A percentile compares a stretch with the other conserved stretches of the same genome.
These are phyloP conservation scores for Stephanodiscus minutulus DNA, from an alignment of 108 stramenopile species.

Conservation along the genomic window DNA sequence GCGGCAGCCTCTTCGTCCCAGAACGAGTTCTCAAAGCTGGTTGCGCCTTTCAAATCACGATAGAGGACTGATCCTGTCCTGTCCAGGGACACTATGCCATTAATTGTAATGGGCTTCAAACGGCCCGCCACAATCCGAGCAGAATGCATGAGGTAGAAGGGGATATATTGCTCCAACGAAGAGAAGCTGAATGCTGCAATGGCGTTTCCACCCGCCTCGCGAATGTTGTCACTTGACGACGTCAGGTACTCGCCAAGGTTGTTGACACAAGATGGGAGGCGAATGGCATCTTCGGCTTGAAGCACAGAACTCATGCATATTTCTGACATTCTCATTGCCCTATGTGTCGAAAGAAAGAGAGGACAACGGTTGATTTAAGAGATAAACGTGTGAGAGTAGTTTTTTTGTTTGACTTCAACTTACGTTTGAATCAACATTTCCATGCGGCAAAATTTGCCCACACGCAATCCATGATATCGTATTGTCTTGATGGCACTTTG, in stretches of 20 bases:
- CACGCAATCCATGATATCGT: conserved; percentile 69
- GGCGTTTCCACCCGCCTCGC: conserved; percentile 86
- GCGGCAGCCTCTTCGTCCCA: conserved; percentile 88
- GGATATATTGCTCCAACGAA: conserved; percentile 86
- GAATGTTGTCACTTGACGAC: conserved; percentile 75
- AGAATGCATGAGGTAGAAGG: conserved; percentile 79
- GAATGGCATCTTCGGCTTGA: conserved; percentile 81
- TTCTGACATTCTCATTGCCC: conserved; percentile 74
- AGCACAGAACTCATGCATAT: conserved; percentile 81
- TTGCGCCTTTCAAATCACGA: conserved; percentile 84
- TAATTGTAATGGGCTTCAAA: conserved; percentile 70
- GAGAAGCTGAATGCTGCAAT: conserved; percentile 85
- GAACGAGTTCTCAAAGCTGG: conserved; percentile 84
- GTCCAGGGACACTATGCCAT: conserved; percentile 84
- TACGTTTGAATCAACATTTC: conserved; percentile 79
- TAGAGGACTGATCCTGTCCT: conserved; percentile 86
- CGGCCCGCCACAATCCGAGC: conserved; percentile 78
- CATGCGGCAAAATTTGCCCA: conserved; percentile 85
- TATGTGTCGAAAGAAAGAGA: background rate
- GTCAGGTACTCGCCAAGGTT: conserved; percentile 86
- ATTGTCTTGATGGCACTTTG: conserved; percentile 84
- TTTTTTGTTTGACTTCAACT: conserved; percentile 2
- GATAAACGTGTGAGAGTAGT: background rate
- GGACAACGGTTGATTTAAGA: background rate
- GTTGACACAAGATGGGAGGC: conserved; percentile 84